Percentiles rank a stretch among this genome's conserved stretches.
Conservation (phyloP, 225 moss, liverwort and hornwort genomes). For the Straminergon stramineum region DNA sequence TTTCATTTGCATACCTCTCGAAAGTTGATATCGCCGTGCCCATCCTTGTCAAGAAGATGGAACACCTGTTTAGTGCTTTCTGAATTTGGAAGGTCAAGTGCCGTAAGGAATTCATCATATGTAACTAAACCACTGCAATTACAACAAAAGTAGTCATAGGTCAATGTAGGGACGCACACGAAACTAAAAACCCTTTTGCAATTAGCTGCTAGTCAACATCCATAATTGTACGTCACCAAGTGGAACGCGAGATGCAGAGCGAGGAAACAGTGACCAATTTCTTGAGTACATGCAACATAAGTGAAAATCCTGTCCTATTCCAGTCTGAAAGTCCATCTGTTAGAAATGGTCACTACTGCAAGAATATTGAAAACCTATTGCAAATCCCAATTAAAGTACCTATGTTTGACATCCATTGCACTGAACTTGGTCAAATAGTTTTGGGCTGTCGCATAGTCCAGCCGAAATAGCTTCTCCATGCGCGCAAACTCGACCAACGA, state of each 20-base stretch:
- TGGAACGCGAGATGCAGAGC: background rate
- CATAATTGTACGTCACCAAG: background rate
- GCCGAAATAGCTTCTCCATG: constrained; percentile 50
- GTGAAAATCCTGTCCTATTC: background rate
- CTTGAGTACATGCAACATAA: background rate
- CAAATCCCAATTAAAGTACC: constrained; percentile 7
- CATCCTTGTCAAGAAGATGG: constrained; percentile 52
- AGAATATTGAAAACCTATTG: background rate
- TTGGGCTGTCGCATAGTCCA: constrained; percentile 39
- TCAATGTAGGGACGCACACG: background rate
- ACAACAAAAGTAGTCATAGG: background rate
- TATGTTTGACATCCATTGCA: constrained; percentile 39
- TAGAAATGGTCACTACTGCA: background rate
- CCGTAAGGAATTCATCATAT: constrained; percentile 32
- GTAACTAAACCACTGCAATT: constrained; percentile 49
- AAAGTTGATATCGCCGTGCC: constrained; percentile 43
- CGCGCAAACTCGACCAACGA: constrained; percentile 47
- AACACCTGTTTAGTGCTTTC: constrained; percentile 42
- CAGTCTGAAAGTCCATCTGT: background rate
- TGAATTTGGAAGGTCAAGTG: constrained; percentile 46
- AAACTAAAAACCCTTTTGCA: background rate
- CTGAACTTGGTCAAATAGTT: constrained; percentile 48
- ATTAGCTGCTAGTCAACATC: background rate
- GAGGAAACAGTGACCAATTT: background rate
- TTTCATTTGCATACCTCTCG: constrained; percentile 29